Evolutionary conservation across 2,329 filamentous ascomycete genomes (phyloP).

Genomic region (Penicillium sp.): DNA sequence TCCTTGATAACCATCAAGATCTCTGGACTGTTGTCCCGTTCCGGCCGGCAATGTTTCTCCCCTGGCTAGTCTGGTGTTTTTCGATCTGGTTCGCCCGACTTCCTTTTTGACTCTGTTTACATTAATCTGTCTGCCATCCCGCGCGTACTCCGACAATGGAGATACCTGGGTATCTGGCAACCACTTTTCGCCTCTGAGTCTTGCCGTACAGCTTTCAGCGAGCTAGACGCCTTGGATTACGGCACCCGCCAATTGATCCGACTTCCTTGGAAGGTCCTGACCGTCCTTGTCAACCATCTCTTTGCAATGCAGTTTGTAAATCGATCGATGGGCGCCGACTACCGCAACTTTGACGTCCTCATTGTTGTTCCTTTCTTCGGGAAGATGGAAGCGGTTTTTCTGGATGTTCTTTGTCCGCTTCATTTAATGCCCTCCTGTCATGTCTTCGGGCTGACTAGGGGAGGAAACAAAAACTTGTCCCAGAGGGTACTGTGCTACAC

Average conservation of each 20-base stretch:
- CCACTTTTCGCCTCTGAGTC: conserved; percentile 43
- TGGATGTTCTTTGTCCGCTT: conserved; percentile 92
- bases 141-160: conserved; percentile 52
- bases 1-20: conserved; percentile 35
- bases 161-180: conserved; percentile 38
- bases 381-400: conserved; percentile 77
- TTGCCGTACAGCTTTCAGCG: conserved; percentile 18
- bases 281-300: conserved; percentile 70
- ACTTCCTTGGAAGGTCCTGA: conserved; percentile 54
- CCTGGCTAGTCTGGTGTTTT: conserved; percentile 22
- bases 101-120: conserved; percentile 17
- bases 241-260: conserved; percentile 55
- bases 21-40: conserved; percentile 43
- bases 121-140: conserved; percentile 42
- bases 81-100: conserved; percentile 17
- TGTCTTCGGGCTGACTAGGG: conserved; percentile 48
- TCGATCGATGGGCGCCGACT: conserved; percentile 61
- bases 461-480: conserved; percentile 96
- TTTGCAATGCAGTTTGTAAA: conserved; percentile 54
- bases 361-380: conserved; percentile 37
- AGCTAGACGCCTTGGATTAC: conserved; percentile 52
- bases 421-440: conserved; percentile 63
- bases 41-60: conserved; percentile 32
- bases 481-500: conserved; percentile 78
- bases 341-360: conserved; percentile 27